Percentiles rank a stretch among this genome's conserved stretches.
These are phyloP conservation scores for Colletotrichum sp. DNA, from an alignment of 2,329 filamentous ascomycete species.

Conservation along the genomic window DNA sequence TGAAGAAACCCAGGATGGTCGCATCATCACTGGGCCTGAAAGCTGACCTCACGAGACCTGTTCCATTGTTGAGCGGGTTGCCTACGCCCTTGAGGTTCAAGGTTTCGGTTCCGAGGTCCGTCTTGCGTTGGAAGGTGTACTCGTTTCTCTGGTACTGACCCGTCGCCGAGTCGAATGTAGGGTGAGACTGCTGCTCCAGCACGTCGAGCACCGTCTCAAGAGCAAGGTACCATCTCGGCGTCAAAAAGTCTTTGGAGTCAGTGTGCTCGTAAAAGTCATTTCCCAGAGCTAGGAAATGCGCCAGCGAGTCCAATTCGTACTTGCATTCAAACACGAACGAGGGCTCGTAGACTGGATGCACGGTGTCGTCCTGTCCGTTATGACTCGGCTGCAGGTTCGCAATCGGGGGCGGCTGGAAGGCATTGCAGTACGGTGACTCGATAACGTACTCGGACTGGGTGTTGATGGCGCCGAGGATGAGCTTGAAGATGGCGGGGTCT, in stretches of 20 bases:
- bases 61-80: constrained; percentile 87
- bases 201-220: constrained; percentile 76
- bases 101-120: constrained; percentile 87
- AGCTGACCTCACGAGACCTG: constrained; percentile 86
- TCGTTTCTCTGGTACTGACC: constrained; percentile 72
- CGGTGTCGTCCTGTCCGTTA: constrained; percentile 83
- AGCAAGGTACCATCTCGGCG: constrained; percentile 77
- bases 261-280: constrained; percentile 90
- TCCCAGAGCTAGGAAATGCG: constrained; percentile 83
- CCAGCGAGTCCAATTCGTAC: constrained; percentile 95
- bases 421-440: constrained; percentile 95
- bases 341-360: constrained; percentile 87
- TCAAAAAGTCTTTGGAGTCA: constrained; percentile 79
- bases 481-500: constrained; percentile 75
- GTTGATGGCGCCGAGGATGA: constrained; percentile 93
- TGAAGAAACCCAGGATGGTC: constrained; percentile 92
- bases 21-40: constrained; percentile 96
- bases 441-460: constrained; percentile 97
- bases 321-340: constrained; percentile 95
- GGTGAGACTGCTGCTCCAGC: constrained; percentile 77
- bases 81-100: constrained; percentile 81
- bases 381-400: constrained; percentile 73
- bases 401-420: constrained; percentile 92
- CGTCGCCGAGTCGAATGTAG: constrained; percentile 77
- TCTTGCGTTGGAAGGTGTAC: constrained; percentile 87